Conservation (phyloP, 176 grass and related monocot genomes). For the Musa itinerans region DNA sequence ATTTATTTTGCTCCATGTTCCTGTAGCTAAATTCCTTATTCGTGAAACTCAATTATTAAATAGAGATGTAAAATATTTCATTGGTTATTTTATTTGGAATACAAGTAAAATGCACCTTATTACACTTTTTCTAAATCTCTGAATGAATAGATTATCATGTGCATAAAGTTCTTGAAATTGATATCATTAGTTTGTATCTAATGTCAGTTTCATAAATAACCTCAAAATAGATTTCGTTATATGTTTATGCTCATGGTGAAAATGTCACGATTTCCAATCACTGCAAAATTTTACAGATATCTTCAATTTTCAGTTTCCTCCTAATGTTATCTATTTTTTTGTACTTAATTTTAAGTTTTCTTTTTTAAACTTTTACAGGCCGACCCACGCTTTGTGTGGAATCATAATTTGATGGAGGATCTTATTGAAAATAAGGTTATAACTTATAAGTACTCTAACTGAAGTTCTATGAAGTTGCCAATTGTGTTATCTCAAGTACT, state of each 20-base stretch:
- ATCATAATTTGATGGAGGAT: constrained; percentile 77
- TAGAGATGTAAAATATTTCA: neutral
- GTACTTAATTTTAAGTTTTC: constrained; percentile 4
- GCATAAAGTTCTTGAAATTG: too few species aligned
- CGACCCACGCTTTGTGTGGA: constrained; percentile 97
- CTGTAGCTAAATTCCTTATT: neutral
- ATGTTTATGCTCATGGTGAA: too few species aligned
- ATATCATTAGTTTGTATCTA: too few species aligned
- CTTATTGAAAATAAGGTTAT: constrained; percentile 92
- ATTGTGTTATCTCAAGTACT: constrained; percentile 9
- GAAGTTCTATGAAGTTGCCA: neutral
- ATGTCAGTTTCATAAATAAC: too few species aligned
- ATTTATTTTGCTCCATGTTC: too few species aligned
- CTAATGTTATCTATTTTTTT: neutral
- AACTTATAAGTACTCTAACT: constrained; percentile 24
- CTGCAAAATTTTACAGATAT: too few species aligned
- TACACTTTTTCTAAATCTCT: too few species aligned
- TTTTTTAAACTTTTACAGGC: constrained; percentile 50
- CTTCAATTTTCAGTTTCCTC: neutral
- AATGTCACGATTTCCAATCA: too few species aligned
- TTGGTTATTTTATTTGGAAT: too few species aligned
- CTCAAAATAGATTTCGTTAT: too few species aligned
- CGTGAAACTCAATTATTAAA: neutral
- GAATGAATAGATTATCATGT: too few species aligned
- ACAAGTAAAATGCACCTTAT: too few species aligned